These are phyloP conservation scores for Yamadazyma sp. DNA, from an alignment of 805 yeast species.

Conservation along the genomic window DNA sequence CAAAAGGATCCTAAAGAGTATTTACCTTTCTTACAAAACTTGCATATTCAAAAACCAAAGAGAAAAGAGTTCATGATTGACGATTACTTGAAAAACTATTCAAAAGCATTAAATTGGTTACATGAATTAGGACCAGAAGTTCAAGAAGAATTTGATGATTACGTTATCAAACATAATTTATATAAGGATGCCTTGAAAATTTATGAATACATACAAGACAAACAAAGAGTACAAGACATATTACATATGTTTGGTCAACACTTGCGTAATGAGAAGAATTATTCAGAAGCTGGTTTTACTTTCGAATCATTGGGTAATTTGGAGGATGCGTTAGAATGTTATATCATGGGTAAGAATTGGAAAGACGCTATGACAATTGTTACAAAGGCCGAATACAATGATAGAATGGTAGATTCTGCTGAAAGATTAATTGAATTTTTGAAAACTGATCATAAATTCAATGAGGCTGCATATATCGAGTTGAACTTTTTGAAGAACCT, in stretches of 20 bases:
- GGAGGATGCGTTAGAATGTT: constrained; percentile 66
- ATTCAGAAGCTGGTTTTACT: constrained; percentile 72
- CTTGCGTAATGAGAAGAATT: constrained; percentile 54
- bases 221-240: constrained; percentile 49
- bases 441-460: constrained; percentile 66
- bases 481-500: constrained; percentile 57
- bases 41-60: constrained; percentile 63
- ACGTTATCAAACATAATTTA: constrained; percentile 65
- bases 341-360: constrained; percentile 74
- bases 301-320: constrained; percentile 64
- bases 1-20: constrained; percentile 98
- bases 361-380: constrained; percentile 73
- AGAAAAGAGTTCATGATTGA: constrained; percentile 78
- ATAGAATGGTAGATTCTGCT: constrained; percentile 45
- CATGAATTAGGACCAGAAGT: constrained; percentile 42
- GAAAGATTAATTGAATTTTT: constrained; percentile 58
- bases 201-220: constrained; percentile 48
- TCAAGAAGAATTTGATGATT: constrained; percentile 58
- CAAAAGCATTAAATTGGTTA: constrained; percentile 68
- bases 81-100: constrained; percentile 63
- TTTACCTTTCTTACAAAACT: constrained; percentile 80
- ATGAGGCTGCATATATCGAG: constrained; percentile 79
- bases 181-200: constrained; percentile 66
- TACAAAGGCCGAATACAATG: constrained; percentile 34
- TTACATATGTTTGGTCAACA: constrained; percentile 60